A percentile compares a stretch with the other conserved stretches of the same genome.
These are phyloP conservation scores for Blumeria hordei DNA, from an alignment of 2,329 filamentous ascomycete genomes.

Conservation along the genomic window DNA sequence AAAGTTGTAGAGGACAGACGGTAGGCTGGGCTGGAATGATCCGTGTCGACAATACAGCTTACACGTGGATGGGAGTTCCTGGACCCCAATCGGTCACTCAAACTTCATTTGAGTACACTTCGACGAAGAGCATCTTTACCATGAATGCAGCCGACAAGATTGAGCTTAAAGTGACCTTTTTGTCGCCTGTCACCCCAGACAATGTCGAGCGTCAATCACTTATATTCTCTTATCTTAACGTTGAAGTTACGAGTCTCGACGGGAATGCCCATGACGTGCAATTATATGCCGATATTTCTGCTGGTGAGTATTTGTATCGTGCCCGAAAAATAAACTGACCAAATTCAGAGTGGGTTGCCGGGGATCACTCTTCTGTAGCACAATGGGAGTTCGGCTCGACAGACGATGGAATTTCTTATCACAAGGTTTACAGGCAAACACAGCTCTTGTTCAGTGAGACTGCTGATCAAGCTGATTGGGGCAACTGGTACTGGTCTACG, in stretches of 20 bases:
- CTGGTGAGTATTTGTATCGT: conserved; percentile 22
- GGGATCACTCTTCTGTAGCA: conserved; percentile 28
- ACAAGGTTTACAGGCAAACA: conserved; percentile 32
- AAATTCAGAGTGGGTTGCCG: conserved; percentile 44
- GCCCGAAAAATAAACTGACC: not conserved
- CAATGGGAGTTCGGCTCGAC: conserved; percentile 34
- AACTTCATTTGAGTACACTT: conserved; percentile 41
- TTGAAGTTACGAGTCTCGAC: conserved; percentile 37
- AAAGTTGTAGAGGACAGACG: conserved; percentile 22
- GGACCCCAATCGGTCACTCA: conserved; percentile 28
- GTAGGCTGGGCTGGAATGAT: conserved; percentile 46
- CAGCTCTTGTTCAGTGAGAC: conserved; percentile 45
- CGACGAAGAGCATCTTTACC: conserved; percentile 45
- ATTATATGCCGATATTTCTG: conserved; percentile 49
- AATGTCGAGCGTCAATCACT: conserved; percentile 45
- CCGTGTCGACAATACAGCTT: conserved; percentile 36
- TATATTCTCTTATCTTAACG: conserved; percentile 44
- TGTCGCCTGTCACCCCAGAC: conserved; percentile 43
- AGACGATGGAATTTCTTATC: conserved; percentile 30
- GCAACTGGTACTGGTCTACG: conserved; percentile 52
- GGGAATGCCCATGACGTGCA: conserved; percentile 37
- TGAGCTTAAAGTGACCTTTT: conserved; percentile 41
- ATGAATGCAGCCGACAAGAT: conserved; percentile 38
- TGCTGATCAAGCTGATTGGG: conserved; percentile 56
- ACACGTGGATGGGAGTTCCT: conserved; percentile 43